phyloP scores from a whole-genome alignment of 2,329 filamentous ascomycete genomes.

The Trichoderma lentiforme region DNA sequence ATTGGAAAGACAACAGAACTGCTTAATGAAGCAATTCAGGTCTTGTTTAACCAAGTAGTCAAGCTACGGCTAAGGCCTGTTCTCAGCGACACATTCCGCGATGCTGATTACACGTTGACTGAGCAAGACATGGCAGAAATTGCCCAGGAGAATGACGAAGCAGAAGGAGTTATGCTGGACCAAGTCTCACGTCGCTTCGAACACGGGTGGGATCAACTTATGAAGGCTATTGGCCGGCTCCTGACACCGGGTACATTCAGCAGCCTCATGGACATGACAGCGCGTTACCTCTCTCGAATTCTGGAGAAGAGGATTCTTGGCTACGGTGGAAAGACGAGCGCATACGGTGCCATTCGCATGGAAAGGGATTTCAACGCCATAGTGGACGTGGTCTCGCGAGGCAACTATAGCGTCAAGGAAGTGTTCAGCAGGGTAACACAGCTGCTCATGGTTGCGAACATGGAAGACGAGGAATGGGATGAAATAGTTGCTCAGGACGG shows the following conservation, averaged over 20 bases:
- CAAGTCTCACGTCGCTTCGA: slow-evolving; percentile 77
- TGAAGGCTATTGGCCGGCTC: slow-evolving; percentile 78
- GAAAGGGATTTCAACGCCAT: slow-evolving; percentile 82
- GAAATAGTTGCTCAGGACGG: slow-evolving; percentile 56
- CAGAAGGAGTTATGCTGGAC: slow-evolving; percentile 56
- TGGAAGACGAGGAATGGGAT: slow-evolving; percentile 96
- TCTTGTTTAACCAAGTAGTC: slow-evolving; percentile 83
- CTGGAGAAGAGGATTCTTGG: slow-evolving; percentile 86
- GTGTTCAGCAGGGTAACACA: slow-evolving; percentile 73
- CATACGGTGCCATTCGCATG: slow-evolving; percentile 75
- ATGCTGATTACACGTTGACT: slow-evolving; percentile 76
- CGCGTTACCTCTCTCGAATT: slow-evolving; percentile 70
- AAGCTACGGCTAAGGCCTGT: slow-evolving; percentile 81
- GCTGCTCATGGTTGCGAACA: slow-evolving; percentile 82
- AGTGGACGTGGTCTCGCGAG: slow-evolving; percentile 62
- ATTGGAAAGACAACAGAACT: slow-evolving; percentile 76
- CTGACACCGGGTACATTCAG: slow-evolving; percentile 76
- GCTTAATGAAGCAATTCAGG: slow-evolving; percentile 76
- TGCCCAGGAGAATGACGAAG: slow-evolving; percentile 51
- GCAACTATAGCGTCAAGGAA: slow-evolving; percentile 75
- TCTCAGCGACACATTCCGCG: slow-evolving; percentile 83
- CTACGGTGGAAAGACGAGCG: slow-evolving; percentile 74
- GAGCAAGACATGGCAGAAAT: slow-evolving; percentile 59
- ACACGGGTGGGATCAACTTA: slow-evolving; percentile 78
- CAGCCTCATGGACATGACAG: slow-evolving; percentile 69